Percentiles rank a stretch among this genome's conserved stretches.
Conservation (phyloP, 805 yeast species). For the Saccharomycopsis sp. region DNA sequence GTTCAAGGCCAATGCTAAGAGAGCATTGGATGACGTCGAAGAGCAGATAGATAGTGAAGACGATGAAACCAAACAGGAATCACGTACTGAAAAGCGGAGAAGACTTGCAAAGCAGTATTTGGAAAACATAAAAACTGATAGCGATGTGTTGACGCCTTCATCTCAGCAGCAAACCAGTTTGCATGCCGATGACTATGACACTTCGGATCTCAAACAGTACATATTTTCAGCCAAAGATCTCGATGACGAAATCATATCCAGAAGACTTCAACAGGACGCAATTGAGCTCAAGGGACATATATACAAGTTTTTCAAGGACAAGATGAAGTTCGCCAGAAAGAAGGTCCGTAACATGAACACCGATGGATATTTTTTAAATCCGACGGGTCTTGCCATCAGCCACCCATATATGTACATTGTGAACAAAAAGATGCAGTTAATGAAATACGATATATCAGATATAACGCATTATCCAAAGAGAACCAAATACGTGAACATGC, state of each 20-base stretch:
- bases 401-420: constrained; percentile 58
- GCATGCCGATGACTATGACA: constrained; percentile 23
- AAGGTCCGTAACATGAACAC: constrained; percentile 16
- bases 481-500: constrained; percentile 44
- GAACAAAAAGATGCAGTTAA: constrained; percentile 72
- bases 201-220: constrained; percentile 29
- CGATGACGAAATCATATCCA: constrained; percentile 77
- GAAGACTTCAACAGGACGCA: constrained; percentile 78
- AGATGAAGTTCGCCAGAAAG: constrained; percentile 33
- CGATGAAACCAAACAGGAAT: constrained; percentile 76
- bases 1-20: constrained; percentile 34
- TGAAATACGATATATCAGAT: constrained; percentile 69
- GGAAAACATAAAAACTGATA: constrained; percentile 64
- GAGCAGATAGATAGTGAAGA: constrained; percentile 33
- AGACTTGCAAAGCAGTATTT: constrained; percentile 90
- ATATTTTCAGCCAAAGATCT: constrained; percentile 86
- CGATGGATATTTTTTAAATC: constrained; percentile 31
- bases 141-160: constrained; percentile 29
- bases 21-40: constrained; percentile 28
- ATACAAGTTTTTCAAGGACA: constrained; percentile 58
- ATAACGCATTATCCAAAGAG: constrained; percentile 54
- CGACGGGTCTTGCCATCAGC: constrained; percentile 37
- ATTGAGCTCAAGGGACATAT: constrained; percentile 85
- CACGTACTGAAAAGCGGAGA: constrained; percentile 89
- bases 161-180: constrained; percentile 19